phyloP scores from a whole-genome alignment of 2,329 filamentous ascomycete species.

The Neophaeococcomyces aloes region DNA sequence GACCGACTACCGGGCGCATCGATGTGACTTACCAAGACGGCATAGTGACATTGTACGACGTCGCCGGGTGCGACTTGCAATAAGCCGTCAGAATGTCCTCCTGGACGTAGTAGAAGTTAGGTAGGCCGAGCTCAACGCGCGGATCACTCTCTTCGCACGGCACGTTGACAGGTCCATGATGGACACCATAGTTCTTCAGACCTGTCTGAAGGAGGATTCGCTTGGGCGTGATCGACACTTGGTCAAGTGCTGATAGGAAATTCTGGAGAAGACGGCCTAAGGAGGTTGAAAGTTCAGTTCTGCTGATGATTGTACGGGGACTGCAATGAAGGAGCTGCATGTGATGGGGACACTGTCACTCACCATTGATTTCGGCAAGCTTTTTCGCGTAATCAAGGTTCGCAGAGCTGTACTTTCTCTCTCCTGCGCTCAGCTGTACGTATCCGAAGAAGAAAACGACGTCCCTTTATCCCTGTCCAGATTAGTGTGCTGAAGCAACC shows the following conservation, averaged over 20 bases:
- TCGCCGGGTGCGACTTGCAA: too few relatives aligned
- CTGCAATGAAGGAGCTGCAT: not conserved
- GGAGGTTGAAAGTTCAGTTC: too few relatives aligned
- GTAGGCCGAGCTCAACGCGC: constrained; percentile 32
- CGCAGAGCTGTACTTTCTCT: constrained; percentile 31
- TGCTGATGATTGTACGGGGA: constrained; percentile 2
- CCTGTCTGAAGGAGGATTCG: constrained; percentile 42
- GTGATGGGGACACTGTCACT: not conserved
- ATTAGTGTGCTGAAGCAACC: not conserved
- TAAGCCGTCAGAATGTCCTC: constrained; percentile 39
- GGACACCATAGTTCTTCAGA: constrained; percentile 43
- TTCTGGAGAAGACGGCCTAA: too few relatives aligned
- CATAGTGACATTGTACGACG: too few relatives aligned
- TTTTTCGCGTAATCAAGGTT: constrained; percentile 41
- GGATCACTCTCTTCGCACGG: constrained; percentile 39
- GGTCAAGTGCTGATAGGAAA: constrained; percentile 36
- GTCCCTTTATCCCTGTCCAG: constrained; percentile 20
- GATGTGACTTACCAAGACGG: too few relatives aligned
- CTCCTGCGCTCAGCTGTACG: constrained; percentile 38
- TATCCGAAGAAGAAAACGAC: constrained; percentile 47
- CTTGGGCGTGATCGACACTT: constrained; percentile 34
- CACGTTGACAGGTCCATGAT: constrained; percentile 35
- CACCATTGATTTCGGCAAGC: constrained; percentile 35
- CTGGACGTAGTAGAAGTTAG: constrained; percentile 48
- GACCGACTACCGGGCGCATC: too few relatives aligned